Evolutionary conservation across 805 yeast genomes (phyloP).

Genomic region (Saturnispora quitensis): DNA sequence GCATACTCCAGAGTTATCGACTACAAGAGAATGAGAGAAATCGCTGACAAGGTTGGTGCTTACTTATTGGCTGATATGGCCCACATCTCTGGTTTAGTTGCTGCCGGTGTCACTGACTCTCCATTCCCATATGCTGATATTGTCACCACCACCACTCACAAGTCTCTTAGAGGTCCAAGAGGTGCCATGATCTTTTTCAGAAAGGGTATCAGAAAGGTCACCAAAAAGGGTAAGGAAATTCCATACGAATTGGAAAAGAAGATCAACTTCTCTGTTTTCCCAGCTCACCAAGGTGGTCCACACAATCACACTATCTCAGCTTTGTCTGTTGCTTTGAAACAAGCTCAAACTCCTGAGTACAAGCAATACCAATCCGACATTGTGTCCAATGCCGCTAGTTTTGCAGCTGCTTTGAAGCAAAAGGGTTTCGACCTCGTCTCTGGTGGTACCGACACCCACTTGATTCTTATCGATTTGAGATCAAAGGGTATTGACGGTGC

Average conservation of each 20-base stretch:
- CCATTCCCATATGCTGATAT: slow-evolving; percentile 97
- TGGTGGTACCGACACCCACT: slow-evolving; percentile 94
- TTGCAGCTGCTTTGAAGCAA: slow-evolving; percentile 64
- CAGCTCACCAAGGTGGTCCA: slow-evolving; percentile 99
- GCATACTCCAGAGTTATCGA: slow-evolving; percentile 96
- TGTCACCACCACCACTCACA: slow-evolving; percentile 98
- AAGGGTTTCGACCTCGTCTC: slow-evolving; percentile 79
- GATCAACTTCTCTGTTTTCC: slow-evolving; percentile 97
- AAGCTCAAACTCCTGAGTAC: slow-evolving; percentile 85
- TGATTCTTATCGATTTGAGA: slow-evolving; percentile 84
- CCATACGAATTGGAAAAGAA: slow-evolving; percentile 86
- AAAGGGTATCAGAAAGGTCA: slow-evolving; percentile 83
- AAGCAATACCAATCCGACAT: slow-evolving; percentile 85
- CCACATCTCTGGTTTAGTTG: slow-evolving; percentile 90
- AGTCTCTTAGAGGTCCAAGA: slow-evolving; percentile 98
- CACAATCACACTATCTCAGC: slow-evolving; percentile 99
- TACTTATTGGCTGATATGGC: slow-evolving; percentile 97
- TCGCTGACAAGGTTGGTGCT: slow-evolving; percentile 96
- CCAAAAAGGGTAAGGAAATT: slow-evolving; percentile 88
- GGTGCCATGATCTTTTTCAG: slow-evolving; percentile 99
- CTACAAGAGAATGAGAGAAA: slow-evolving; percentile 91
- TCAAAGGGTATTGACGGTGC: slow-evolving; percentile 94
- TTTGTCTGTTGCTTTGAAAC: slow-evolving; percentile 92
- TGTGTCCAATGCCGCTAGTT: slow-evolving; percentile 74
- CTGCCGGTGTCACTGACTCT: slow-evolving; percentile 91